These are phyloP conservation scores for Edaphochlamys debaryana DNA, from an alignment of 139 green algal genomes.

Conservation along the genomic window DNA sequence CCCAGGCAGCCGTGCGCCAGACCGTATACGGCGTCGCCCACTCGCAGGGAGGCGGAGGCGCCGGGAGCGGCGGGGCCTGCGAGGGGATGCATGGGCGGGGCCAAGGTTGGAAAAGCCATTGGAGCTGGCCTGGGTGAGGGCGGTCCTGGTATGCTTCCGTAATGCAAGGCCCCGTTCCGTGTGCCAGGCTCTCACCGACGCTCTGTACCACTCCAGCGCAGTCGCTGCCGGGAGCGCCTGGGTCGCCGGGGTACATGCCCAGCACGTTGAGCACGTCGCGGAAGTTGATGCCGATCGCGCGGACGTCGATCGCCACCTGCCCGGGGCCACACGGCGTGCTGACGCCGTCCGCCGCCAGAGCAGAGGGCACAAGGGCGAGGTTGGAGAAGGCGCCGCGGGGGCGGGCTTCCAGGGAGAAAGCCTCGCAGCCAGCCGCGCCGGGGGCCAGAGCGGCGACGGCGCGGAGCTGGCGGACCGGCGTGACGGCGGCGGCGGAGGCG, in stretches of 20 bases:
- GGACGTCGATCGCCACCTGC: conserved; percentile 70
- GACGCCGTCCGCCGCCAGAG: conserved; percentile 30
- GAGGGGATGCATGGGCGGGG: not conserved
- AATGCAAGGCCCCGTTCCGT: too few relatives aligned
- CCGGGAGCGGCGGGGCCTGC: not conserved
- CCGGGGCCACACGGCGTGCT: conserved; percentile 20
- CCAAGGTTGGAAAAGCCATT: too few relatives aligned
- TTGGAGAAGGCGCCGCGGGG: conserved; percentile 53
- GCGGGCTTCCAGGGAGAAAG: conserved; percentile 26
- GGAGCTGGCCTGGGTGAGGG: too few relatives aligned
- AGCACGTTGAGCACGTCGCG: conserved; percentile 85
- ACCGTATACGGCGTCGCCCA: conserved; percentile 83
- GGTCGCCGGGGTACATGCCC: conserved; percentile 93
- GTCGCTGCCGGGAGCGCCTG: conserved; percentile 82
- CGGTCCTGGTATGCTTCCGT: too few relatives aligned
- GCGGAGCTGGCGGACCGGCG: not conserved
- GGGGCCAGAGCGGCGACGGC: not conserved
- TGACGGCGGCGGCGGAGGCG: not conserved
- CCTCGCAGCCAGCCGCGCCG: not conserved
- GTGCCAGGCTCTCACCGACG: conserved; percentile 5
- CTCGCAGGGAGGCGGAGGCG: conserved; percentile 3
- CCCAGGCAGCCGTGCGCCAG: conserved; percentile 79
- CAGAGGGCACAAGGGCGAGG: conserved; percentile 19
- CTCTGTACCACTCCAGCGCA: conserved; percentile 77
- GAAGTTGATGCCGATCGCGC: conserved; percentile 91